Percentiles rank a stretch among this genome's conserved stretches.
phyloP scores from a whole-genome alignment of 169 alveolate species.

The Babesia gibsoni region DNA sequence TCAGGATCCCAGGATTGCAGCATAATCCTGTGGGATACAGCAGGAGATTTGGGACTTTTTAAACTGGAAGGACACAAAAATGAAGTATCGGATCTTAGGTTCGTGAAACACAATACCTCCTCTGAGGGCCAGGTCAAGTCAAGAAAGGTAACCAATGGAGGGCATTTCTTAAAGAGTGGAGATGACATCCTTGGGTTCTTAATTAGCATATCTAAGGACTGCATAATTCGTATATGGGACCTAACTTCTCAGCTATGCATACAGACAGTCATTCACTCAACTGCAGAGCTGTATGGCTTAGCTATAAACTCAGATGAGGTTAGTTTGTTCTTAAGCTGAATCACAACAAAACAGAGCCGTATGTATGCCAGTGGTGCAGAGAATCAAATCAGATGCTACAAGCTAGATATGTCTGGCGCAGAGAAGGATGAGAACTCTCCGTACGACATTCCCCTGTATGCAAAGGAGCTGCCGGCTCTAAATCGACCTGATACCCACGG shows the following conservation, averaged over 20 bases:
- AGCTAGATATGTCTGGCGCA: conserved; percentile 60
- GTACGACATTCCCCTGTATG: conserved; percentile 27
- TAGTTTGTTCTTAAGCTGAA: not conserved
- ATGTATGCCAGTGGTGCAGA: conserved; percentile 29
- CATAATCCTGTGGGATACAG: conserved; percentile 82
- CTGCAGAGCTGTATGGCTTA: conserved; percentile 73
- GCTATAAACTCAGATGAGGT: conserved; percentile 40
- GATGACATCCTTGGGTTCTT: conserved; percentile 45
- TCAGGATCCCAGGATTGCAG: conserved; percentile 84
- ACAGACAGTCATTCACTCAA: conserved; percentile 79
- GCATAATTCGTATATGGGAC: conserved; percentile 85
- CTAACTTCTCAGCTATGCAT: conserved; percentile 78
- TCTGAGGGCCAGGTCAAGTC: conserved; percentile 27
- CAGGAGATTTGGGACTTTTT: conserved; percentile 78
- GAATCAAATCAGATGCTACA: conserved; percentile 55
- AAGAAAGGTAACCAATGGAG: conserved; percentile 9
- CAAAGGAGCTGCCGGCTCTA: conserved; percentile 12
- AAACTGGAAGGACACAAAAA: conserved; percentile 79
- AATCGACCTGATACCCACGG: conserved; percentile 23
- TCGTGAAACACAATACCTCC: conserved; percentile 33
- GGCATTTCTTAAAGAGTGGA: not conserved
- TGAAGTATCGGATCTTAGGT: conserved; percentile 74
- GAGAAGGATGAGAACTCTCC: conserved; percentile 44
- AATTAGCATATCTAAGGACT: conserved; percentile 81
- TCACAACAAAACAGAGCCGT: conserved; percentile 1